phyloP scores from a whole-genome alignment of 1,284 basidiomycete genomes.

The Porodaedalea pini region DNA sequence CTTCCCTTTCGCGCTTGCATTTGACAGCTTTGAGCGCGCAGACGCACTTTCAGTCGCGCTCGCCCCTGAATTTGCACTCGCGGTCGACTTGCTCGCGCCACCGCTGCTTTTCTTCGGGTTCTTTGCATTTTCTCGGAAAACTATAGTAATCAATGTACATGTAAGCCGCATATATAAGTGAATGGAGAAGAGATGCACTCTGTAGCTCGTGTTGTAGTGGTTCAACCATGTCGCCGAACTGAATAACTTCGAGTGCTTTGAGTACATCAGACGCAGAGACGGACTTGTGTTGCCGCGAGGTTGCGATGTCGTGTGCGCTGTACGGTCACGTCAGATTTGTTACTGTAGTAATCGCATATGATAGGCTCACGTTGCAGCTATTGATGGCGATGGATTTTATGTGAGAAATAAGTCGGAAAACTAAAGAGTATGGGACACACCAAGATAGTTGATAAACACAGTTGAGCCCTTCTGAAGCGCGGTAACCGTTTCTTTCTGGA shows the following conservation, averaged over 20 bases:
- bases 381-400: not conserved
- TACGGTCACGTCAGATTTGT: not conserved
- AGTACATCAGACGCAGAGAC: constrained; percentile 87
- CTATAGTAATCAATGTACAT: constrained; percentile 33
- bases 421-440: constrained; percentile 42
- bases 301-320: constrained; percentile 85
- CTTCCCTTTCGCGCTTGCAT: constrained; percentile 34
- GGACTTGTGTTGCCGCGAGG: constrained; percentile 80
- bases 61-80: not conserved
- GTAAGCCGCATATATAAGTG: not conserved
- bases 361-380: not conserved
- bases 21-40: constrained; percentile 23
- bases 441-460: constrained; percentile 87
- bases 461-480: constrained; percentile 84
- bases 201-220: constrained; percentile 69
- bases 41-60: constrained; percentile 22
- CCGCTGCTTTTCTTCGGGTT: constrained; percentile 44
- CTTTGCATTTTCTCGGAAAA: constrained; percentile 57
- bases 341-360: not conserved
- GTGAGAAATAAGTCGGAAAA: not conserved
- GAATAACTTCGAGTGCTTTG: constrained; percentile 77
- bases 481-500: constrained; percentile 83
- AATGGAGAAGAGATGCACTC: constrained; percentile 41
- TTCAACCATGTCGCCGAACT: constrained; percentile 74
- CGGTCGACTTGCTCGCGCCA: constrained; percentile 12